Base-by-base conservation (phyloP, 345 rosid genomes). In the Reutealis trisperma region DNA sequence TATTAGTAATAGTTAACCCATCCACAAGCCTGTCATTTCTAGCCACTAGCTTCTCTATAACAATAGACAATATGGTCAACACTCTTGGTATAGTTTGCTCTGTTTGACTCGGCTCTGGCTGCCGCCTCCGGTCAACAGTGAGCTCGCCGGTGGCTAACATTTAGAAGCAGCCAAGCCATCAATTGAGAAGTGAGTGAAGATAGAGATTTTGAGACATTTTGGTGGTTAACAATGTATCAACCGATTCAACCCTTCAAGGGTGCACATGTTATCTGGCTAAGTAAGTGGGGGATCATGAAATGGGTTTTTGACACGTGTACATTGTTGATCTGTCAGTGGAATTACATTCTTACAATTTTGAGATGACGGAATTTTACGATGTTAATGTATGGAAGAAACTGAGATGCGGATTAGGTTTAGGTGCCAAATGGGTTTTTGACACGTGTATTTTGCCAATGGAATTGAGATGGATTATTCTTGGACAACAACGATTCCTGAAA, bases 41-140 rank as follows among this genome's bases (percentile, higher is more conserved):
- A 58, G 89, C 86, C 83, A 93, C 97, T 21, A 94, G 90, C 84
- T 85, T 90, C 87, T 90, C 95, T 61, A 93, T 52, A 55, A 89
- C 90, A 21, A 70, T 80, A 0, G 97, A 89, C 41, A 93, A 78
- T 60, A 93, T 87, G 62, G 91, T 87, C 15, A 93, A 84, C 22
- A 94, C 97, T 66, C 93, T 85, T 21, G 98, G 97, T 8, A 84
- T 82, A 67, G 82, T 74, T 13, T 83, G 67, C 76, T 83, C 88
- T 58, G 79, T 30, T 60, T 75, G 77, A 84, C 78, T 81, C 57
- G 81, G 82, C 76, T 83, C 88, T n/a, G 83, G 71, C 12, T 45
- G 80, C 81, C 79, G 64, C 73, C 61, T 51, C 37, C 65, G 68
- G 83, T 55, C 37, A 81, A 61, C 16, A 57, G 64, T 22, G 68